These are phyloP conservation scores for Noccaea bulbosa DNA, from an alignment of 345 rosid species.

Conservation along the genomic window DNA sequence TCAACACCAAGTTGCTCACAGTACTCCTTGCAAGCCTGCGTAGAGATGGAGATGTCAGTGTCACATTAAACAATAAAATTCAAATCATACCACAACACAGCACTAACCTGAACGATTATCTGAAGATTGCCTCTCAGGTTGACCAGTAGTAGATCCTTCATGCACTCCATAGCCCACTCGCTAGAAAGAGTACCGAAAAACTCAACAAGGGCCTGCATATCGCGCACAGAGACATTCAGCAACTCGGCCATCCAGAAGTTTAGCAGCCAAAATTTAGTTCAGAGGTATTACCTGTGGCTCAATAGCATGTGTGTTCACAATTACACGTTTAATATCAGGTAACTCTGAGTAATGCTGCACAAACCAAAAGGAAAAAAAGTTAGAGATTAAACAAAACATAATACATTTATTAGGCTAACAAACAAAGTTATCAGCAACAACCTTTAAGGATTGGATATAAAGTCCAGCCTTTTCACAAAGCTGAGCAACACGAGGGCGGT, in stretches of 20 bases:
- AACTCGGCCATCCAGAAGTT: conserved; percentile 26
- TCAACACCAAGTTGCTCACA: conserved; percentile 98
- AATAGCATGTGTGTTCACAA: conserved; percentile 99
- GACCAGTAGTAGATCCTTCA: conserved; percentile 97
- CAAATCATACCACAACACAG: conserved; percentile 30
- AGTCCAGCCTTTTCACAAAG: conserved; percentile 99
- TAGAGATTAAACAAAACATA: conserved; percentile 18
- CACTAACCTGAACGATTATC: conserved; percentile 94
- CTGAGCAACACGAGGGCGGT: conserved; percentile 96
- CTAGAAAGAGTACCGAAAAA: conserved; percentile 97
- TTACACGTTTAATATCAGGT: conserved; percentile 98
- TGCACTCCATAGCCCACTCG: conserved; percentile 99
- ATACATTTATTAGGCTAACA: conserved; percentile 14
- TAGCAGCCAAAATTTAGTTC: conserved; percentile 25
- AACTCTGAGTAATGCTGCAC: conserved; percentile 96
- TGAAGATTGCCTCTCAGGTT: conserved; percentile 97
- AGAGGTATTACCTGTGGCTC: conserved; percentile 86
- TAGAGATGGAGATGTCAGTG: conserved; percentile 37
- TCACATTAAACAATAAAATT: conserved; percentile 11
- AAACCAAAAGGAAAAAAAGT: conserved; percentile 38
- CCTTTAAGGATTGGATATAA: conserved; percentile 86
- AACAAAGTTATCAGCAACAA: conserved; percentile 39
- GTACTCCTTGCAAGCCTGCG: conserved; percentile 97
- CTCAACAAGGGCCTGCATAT: conserved; percentile 88
- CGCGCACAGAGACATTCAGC: conserved; percentile 16